These are phyloP conservation scores for Effrenium voratum DNA, from an alignment of 73 alveolate species.

Conservation along the genomic window DNA sequence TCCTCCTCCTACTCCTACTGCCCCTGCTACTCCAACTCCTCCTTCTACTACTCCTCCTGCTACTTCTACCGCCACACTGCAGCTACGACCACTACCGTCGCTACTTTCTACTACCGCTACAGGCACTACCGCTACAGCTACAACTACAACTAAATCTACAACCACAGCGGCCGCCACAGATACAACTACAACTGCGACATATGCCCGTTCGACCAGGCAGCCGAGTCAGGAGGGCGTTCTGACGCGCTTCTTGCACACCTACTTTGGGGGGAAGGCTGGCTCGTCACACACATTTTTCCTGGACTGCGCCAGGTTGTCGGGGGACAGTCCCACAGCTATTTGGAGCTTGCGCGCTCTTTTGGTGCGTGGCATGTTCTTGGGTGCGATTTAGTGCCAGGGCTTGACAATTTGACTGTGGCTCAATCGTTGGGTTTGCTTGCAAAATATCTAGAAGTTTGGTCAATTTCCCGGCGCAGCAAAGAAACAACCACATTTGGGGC, in stretches of 20 bases:
- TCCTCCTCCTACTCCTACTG: neutral
- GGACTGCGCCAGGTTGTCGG: too few species aligned
- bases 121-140: neutral
- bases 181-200: neutral
- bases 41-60: neutral
- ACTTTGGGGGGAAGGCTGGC: conserved; percentile 52
- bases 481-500: too few species aligned
- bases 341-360: too few species aligned
- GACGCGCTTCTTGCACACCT: conserved; percentile 91
- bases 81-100: neutral
- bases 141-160: neutral
- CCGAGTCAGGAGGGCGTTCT: conserved; percentile 63
- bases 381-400: too few species aligned
- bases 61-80: neutral
- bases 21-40: neutral
- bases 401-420: too few species aligned
- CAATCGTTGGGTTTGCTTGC: too few species aligned
- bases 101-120: neutral
- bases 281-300: too few species aligned
- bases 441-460: too few species aligned
- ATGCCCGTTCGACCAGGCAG: neutral
- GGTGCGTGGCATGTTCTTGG: too few species aligned
- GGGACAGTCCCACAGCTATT: too few species aligned
- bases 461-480: too few species aligned
- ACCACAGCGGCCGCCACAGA: neutral